phyloP scores from a whole-genome alignment of 768 basidiomycete species.

The Wakefieldia striispora region DNA sequence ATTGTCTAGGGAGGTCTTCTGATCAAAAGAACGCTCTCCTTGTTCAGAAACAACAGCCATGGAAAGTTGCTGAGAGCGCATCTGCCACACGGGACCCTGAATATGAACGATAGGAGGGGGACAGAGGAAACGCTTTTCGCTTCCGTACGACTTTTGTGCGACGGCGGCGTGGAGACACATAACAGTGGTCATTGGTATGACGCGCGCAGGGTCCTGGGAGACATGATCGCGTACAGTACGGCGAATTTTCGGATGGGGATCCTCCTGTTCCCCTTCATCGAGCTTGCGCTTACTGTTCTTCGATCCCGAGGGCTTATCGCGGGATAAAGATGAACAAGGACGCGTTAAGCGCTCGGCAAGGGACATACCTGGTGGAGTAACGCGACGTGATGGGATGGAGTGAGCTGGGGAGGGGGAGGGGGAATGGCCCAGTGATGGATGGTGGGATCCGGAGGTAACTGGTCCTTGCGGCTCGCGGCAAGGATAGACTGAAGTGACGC shows the following conservation, averaged over 20 bases:
- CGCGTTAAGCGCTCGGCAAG: conserved; percentile 29
- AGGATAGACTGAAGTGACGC: conserved; percentile 42
- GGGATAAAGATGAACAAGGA: conserved; percentile 19
- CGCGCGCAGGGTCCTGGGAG: conserved; percentile 68
- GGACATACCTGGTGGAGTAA: conserved; percentile 40
- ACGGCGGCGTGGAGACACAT: conserved; percentile 90
- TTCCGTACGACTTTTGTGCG: conserved; percentile 94
- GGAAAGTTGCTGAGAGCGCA: conserved; percentile 75
- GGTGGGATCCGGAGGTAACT: conserved; percentile 26
- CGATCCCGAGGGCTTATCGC: conserved; percentile 29
- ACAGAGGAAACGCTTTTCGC: conserved; percentile 91
- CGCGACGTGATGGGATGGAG: conserved; percentile 27
- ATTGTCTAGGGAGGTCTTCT: conserved; percentile 79
- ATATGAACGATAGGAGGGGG: conserved; percentile 93
- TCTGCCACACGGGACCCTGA: conserved; percentile 83
- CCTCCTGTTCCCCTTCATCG: conserved; percentile 57
- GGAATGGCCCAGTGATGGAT: conserved; percentile 40
- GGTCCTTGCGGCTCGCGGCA: conserved; percentile 32
- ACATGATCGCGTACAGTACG: conserved; percentile 83
- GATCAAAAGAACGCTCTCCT: conserved; percentile 81
- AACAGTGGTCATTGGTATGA: conserved; percentile 88
- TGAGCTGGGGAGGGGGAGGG: conserved; percentile 31
- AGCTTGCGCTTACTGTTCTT: conserved; percentile 73
- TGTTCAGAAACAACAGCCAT: conserved; percentile 86
- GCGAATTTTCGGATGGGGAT: conserved; percentile 74